Evolutionary conservation across 768 basidiomycete genomes (phyloP).

Genomic region (Sistotremastrum suecicum): DNA sequence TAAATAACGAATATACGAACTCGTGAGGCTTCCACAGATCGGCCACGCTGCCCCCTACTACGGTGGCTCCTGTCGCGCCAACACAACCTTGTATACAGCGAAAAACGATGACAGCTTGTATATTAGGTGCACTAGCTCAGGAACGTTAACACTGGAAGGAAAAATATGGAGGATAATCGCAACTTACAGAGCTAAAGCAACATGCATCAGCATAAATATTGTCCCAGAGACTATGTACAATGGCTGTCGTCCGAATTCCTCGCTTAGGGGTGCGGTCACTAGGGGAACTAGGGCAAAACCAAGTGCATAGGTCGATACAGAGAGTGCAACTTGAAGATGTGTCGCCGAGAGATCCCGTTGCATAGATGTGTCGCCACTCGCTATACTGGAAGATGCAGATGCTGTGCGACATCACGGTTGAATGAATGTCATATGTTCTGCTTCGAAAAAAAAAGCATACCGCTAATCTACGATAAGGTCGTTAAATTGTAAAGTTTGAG

Average conservation of each 20-base stretch:
- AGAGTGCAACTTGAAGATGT: conserved; percentile 20
- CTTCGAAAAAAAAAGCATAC: no score
- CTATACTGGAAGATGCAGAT: conserved; percentile 33
- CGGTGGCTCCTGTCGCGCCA: conserved; percentile 55
- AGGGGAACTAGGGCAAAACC: conserved; percentile 54
- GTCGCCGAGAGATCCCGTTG: conserved; percentile 23
- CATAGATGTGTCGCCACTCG: conserved; percentile 43
- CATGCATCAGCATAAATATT: conserved; percentile 36
- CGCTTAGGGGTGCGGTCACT: conserved; percentile 54
- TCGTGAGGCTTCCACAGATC: conserved; percentile 54
- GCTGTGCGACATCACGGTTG: conserved; percentile 20
- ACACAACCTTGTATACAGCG: conserved; percentile 55
- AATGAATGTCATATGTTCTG: no score
- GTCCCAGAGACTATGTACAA: conserved; percentile 38
- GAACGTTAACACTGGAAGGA: not conserved
- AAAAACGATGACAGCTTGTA: conserved; percentile 50
- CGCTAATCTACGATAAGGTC: no score
- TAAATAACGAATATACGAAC: conserved; percentile 21
- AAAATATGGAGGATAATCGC: not conserved
- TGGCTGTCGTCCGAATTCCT: conserved; percentile 55
- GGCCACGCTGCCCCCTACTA: conserved; percentile 63
- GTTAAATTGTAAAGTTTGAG: not conserved
- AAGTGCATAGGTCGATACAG: conserved; percentile 33
- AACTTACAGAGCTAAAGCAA: conserved; percentile 28
- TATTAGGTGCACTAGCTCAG: conserved; percentile 22